A percentile compares a stretch with the other conserved stretches of the same genome.
These are phyloP conservation scores for Luffa aegyptiaca DNA, from an alignment of 306 rosid genomes.

Conservation along the genomic window DNA sequence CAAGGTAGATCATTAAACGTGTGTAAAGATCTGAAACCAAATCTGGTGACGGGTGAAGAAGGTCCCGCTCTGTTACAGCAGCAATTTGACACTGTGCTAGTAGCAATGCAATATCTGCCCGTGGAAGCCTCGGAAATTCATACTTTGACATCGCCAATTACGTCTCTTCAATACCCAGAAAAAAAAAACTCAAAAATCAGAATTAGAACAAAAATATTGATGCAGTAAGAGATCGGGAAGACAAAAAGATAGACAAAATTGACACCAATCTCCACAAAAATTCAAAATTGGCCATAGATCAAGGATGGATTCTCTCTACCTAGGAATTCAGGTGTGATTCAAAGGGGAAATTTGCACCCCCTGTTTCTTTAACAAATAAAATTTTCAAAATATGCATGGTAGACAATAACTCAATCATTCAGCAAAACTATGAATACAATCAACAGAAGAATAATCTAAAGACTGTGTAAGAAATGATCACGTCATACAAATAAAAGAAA, in stretches of 20 bases:
- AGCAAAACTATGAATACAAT: too few relatives aligned
- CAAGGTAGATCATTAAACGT: slow-evolving; percentile 46
- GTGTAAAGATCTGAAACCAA: slow-evolving; percentile 47
- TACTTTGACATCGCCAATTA: slow-evolving; percentile 38
- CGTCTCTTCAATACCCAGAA: neutral
- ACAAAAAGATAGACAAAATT: neutral
- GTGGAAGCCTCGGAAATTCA: slow-evolving; percentile 48
- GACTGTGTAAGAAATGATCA: too few relatives aligned
- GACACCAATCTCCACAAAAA: neutral
- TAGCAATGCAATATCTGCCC: slow-evolving; percentile 31
- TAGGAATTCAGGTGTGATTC: neutral
- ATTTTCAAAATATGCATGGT: neutral
- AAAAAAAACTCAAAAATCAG: neutral
- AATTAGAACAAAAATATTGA: neutral
- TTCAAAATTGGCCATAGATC: neutral
- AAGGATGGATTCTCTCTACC: neutral
- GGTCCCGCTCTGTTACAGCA: slow-evolving; percentile 43
- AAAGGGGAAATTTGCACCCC: neutral
- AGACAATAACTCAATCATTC: too few relatives aligned
- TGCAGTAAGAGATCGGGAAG: neutral
- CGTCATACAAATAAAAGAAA: too few relatives aligned
- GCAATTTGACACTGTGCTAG: slow-evolving; percentile 39
- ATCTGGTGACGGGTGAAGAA: slow-evolving; percentile 35
- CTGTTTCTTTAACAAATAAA: neutral
- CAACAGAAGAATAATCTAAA: too few relatives aligned